A percentile compares a stretch with the other conserved stretches of the same genome.
These are phyloP conservation scores for Millerozyma miso DNA, from an alignment of 805 yeast genomes.

Conservation along the genomic window DNA sequence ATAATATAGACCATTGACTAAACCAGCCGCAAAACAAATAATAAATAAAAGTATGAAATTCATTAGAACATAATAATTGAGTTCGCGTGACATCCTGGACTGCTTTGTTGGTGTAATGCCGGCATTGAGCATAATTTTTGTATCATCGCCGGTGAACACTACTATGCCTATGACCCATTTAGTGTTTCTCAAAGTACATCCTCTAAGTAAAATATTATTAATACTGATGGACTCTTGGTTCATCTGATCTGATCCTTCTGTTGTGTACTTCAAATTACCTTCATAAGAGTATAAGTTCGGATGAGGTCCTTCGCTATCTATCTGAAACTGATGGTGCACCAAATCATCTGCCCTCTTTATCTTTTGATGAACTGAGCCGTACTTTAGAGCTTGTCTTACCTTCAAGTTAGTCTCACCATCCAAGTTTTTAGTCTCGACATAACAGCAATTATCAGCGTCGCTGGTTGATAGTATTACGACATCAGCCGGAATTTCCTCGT, in stretches of 20 bases:
- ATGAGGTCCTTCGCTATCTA: slow-evolving; percentile 85
- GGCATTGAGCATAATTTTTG: slow-evolving; percentile 77
- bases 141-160: slow-evolving; percentile 70
- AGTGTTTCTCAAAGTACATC: slow-evolving; percentile 74
- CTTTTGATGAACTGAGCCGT: slow-evolving; percentile 47
- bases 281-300: slow-evolving; percentile 72
- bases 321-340: slow-evolving; percentile 48
- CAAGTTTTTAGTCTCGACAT: slow-evolving; percentile 48
- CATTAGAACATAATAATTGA: slow-evolving; percentile 64
- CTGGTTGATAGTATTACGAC: slow-evolving; percentile 62
- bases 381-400: slow-evolving; percentile 68
- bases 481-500: slow-evolving; percentile 80
- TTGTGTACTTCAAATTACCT: slow-evolving; percentile 48
- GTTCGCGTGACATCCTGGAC: slow-evolving; percentile 68
- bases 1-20: slow-evolving; percentile 68
- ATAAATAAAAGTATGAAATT: slow-evolving; percentile 63
- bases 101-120: slow-evolving; percentile 77
- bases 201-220: slow-evolving; percentile 67
- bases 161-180: slow-evolving; percentile 81
- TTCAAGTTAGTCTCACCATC: slow-evolving; percentile 62
- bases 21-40: slow-evolving; percentile 65
- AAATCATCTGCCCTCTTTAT: slow-evolving; percentile 35
- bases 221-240: slow-evolving; percentile 62
- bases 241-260: slow-evolving; percentile 7
- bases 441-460: slow-evolving; percentile 65